Evolutionary conservation across 768 basidiomycete species (phyloP), one percentile per base, ranked within the genome.

Genomic region (Clitopilus hobsonii): DNA sequence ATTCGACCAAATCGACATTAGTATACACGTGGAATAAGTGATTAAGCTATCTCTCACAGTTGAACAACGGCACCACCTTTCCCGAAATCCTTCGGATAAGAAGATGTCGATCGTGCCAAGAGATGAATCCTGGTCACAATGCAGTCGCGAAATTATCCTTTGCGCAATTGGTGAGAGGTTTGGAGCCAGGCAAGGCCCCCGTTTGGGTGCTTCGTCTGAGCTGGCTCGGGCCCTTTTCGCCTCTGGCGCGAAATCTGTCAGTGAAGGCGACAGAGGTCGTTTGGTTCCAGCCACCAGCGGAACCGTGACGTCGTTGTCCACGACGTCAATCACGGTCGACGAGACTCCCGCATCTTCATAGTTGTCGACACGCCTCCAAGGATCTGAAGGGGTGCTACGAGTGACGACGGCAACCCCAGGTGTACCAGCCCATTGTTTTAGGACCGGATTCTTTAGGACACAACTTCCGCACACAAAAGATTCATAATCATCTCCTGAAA

Each of bases 51-150:
- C 45, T 64, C 78, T 63, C 51, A 89, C 90, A 45, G 71, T 69
- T 53, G 70, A 65, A 60, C 91, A 94, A 45, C 73, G 80, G 67
- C 91, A 93, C 91, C 91, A 93, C n/a, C 84, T 77, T 32, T 82
- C 73, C 55, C 88, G 81, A 71, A 85, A 93, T 16, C 83, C 85
- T 20, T 86, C 82, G 0, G 81, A 83, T 47, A 93, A 72, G 67
- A 93, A 93, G 26, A 91, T 65, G 61, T 93, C 91, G 0, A 89
- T 89, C 2, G 78, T 71, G 24, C 88, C 83, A 14, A 83, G 64
- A 38, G 67, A 67, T 8, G 61, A 52, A 51, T 62, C 61, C 23
- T 58, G 57, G 18, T 65, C 53, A 27, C 60, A 51, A 50, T 56
- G 60, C 53, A 62, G 56, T n/a, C 60, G 56, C n/a, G 66, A 59